These are phyloP conservation scores for Ceratobasidium sp. DNA, from an alignment of 1,284 basidiomycete species.

Conservation along the genomic window DNA sequence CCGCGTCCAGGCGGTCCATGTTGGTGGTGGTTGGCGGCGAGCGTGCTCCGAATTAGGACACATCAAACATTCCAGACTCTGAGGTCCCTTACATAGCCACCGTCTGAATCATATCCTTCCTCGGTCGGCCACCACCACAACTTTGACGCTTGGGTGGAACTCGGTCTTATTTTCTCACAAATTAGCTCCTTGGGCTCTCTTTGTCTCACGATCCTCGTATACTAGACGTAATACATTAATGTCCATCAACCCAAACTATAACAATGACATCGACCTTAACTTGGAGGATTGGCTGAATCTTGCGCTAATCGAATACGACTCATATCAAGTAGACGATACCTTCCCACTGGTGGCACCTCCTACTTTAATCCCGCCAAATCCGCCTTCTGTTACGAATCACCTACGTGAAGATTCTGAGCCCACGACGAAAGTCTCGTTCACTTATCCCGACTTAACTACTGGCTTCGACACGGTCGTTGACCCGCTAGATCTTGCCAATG, in stretches of 20 bases:
- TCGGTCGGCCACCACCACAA: neutral
- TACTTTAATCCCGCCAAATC: neutral
- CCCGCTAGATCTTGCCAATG: too few species aligned
- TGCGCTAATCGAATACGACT: neutral
- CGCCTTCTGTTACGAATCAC: neutral
- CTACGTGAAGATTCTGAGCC: neutral
- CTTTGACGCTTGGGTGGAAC: neutral
- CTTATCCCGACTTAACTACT: neutral
- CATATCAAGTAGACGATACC: neutral
- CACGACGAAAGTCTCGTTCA: too few species aligned
- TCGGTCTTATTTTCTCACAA: neutral
- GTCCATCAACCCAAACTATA: neutral
- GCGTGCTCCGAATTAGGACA: neutral
- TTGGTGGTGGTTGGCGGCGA: neutral
- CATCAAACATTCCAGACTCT: neutral
- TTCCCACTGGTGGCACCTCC: neutral
- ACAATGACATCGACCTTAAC: neutral
- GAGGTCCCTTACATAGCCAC: conserved; percentile 6
- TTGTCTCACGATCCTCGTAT: neutral
- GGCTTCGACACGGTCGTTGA: neutral
- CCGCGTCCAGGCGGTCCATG: conserved; percentile 39
- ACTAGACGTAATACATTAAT: neutral
- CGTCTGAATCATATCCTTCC: neutral
- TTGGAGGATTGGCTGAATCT: conserved; percentile 15
- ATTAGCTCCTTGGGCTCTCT: neutral